phyloP scores from a whole-genome alignment of 345 rosid species.

The Rhodamnia argentea region DNA sequence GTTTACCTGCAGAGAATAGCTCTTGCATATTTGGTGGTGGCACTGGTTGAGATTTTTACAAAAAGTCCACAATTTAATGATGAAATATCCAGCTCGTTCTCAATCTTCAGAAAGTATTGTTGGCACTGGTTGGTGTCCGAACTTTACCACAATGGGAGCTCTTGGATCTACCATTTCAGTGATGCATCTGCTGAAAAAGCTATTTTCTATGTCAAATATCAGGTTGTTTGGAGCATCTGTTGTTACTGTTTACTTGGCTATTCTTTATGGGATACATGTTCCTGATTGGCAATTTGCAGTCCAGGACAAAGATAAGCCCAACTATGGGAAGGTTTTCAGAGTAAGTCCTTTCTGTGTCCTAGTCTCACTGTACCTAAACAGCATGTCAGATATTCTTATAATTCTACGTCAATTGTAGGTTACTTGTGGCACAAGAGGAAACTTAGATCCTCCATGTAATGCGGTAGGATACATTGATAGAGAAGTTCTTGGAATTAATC shows the following conservation, averaged over 20 bases:
- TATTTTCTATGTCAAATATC: slow-evolving; percentile 9
- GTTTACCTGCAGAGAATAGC: slow-evolving; percentile 61
- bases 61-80: slow-evolving; percentile 22
- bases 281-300: slow-evolving; percentile 78
- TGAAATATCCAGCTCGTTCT: slow-evolving; percentile 20
- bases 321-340: slow-evolving; percentile 48
- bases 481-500: slow-evolving; percentile 57
- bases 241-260: slow-evolving; percentile 41
- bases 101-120: slow-evolving; percentile 40
- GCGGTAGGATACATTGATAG: slow-evolving; percentile 80
- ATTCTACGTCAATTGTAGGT: slow-evolving; percentile 32
- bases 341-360: slow-evolving; percentile 27
- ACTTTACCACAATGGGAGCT: not conserved
- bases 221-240: slow-evolving; percentile 62
- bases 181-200: not conserved
- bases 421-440: slow-evolving; percentile 63
- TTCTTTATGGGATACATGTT: slow-evolving; percentile 50
- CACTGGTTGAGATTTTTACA: slow-evolving; percentile 54
- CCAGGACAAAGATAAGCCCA: slow-evolving; percentile 24
- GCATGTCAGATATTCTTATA: not conserved
- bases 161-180: not conserved
- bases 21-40: slow-evolving; percentile 59
- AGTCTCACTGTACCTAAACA: not conserved
- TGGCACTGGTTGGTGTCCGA: slow-evolving; percentile 61
- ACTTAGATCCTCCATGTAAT: slow-evolving; percentile 78